Evolutionary conservation across 176 grass and related monocot species (phyloP), one percentile per base, ranked within the genome.

Genomic region (Juncus effusus): DNA sequence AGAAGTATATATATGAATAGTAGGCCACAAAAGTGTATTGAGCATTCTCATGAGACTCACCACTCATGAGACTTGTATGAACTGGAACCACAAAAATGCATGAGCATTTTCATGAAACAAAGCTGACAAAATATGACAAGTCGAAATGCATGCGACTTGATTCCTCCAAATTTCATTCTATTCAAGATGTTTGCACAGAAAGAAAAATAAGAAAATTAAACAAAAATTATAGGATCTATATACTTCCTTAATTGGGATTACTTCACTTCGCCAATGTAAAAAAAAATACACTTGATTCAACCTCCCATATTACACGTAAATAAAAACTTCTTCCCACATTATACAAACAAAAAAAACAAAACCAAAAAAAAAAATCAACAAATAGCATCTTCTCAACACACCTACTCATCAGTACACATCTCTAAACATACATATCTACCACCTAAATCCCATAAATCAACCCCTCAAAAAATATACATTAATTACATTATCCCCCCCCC

Each of bases 391-490:
- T 28, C 19, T 28, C 19, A 47, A 47, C 44, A 9, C 44, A 47
- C 4, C 44, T 5, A 47, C 44, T 47, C 44, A 28, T 28, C 19
- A 28, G 44, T 47, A 47, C 44, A 47, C 44, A 47, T 47, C 9
- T 47, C 44, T n/a, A n/a, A 28, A 28, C 68, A 58, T 59, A 35
- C 13, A 38, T 71, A 40, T 72, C 13, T 60, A 61, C 36, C 42
- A 10, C 68, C 42, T 28, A 72, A 72, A 72, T 41, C 53, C 42
- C 68, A 59, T 14, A 72, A 59, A 42, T 19, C 36, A 28, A 5
- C 54, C 10, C 7, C 42, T 28, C 68, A 72, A 71, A 72, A 71
- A 14, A 40, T 41, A 54, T 40, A 59, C 40, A 37, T 70, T 54
- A 54, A 57, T 16, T 11, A 57, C 54, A 28, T 28, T 28, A 28